Conservation (phyloP, 2,329 filamentous ascomycete genomes). For the Grosmannia serpens region DNA sequence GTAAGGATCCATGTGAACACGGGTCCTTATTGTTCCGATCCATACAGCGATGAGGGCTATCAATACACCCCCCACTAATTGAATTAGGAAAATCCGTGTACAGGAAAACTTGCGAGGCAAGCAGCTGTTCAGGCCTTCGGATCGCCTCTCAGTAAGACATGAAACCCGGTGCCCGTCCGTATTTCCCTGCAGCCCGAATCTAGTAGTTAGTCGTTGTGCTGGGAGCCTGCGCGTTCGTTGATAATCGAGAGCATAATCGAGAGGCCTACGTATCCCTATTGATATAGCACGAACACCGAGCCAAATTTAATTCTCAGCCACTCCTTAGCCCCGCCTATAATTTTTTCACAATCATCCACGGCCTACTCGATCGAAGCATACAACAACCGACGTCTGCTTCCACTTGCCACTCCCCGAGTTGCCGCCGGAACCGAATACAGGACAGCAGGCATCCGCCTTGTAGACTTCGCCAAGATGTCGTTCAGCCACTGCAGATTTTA, state of each 20-base stretch:
- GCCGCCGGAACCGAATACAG: background rate
- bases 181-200: background rate
- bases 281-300: background rate
- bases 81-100: background rate
- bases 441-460: constrained; percentile 3
- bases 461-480: constrained; percentile 22
- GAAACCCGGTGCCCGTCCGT: background rate
- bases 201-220: background rate
- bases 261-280: background rate
- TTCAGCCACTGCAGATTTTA: constrained; percentile 27
- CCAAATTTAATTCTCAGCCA: background rate
- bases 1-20: background rate
- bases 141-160: background rate
- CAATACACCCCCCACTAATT: background rate
- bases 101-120: background rate
- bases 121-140: background rate
- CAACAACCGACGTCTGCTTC: background rate
- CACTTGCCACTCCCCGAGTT: background rate
- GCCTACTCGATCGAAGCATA: background rate
- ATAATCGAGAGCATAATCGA: background rate
- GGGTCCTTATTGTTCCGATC: background rate
- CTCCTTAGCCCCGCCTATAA: constrained; percentile 1
- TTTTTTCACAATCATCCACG: background rate
- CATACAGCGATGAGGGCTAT: background rate
- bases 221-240: background rate